Conservation (phyloP, 805 yeast species). For the Diddensiella transvaalensis region DNA sequence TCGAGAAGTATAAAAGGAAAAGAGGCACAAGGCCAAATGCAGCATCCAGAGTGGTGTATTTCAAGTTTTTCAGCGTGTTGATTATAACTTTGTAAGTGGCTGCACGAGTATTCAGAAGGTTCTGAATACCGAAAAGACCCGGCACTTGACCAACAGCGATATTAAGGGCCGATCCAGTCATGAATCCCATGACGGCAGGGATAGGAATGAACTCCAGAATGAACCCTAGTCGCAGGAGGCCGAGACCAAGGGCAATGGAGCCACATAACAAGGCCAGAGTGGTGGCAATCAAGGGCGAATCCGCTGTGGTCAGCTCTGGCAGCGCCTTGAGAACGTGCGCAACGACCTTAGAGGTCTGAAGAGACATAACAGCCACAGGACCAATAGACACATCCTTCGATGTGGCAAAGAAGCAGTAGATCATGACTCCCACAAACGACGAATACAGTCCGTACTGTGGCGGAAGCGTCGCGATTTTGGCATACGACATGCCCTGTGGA, state of each 20-base stretch:
- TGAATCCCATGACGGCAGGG: conserved; percentile 92
- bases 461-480: conserved; percentile 73
- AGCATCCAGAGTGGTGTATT: conserved; percentile 69
- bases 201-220: conserved; percentile 82
- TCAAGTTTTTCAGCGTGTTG: conserved; percentile 66
- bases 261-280: conserved; percentile 79
- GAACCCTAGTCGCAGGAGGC: conserved; percentile 80
- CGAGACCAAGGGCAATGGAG: conserved; percentile 76
- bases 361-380: conserved; percentile 94
- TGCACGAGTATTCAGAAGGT: conserved; percentile 63
- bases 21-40: conserved; percentile 83
- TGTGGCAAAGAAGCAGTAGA: conserved; percentile 88
- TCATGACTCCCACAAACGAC: conserved; percentile 84
- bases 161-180: conserved; percentile 89
- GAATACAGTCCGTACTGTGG: conserved; percentile 89
- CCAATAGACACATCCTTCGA: conserved; percentile 95
- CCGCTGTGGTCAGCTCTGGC: conserved; percentile 38
- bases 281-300: conserved; percentile 76
- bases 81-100: conserved; percentile 69
- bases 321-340: conserved; percentile 54
- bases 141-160: conserved; percentile 87
- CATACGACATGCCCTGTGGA: conserved; percentile 96
- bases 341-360: conserved; percentile 77
- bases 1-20: conserved; percentile 69
- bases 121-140: conserved; percentile 69